Base-by-base conservation (phyloP, 306 rosid genomes). In the Cyamopsis tetragonoloba region DNA sequence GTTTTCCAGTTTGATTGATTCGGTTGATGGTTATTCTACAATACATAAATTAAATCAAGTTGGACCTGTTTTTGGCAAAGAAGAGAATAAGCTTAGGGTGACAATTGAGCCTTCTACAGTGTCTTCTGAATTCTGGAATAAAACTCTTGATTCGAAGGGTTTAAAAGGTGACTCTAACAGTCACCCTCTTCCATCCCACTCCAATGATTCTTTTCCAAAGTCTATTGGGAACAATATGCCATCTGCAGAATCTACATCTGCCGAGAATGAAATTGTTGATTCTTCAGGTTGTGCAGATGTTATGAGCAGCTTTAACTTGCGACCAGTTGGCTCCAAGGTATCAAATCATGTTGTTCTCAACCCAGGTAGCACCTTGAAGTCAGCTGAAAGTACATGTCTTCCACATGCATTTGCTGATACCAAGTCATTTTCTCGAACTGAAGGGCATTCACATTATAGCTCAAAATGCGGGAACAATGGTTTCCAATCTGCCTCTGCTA, bases 1-100 rank as follows among this genome's bases (percentile, higher is more conserved):
- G 82, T 92, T 92, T 85, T 90, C 86, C 68, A 80, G 83, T 53
- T 77, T 87, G 74, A 85, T 79, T 38, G 79, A 80, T 64, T 81
- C 95, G 12, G 83, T 73, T 1, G 80, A 66, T 78, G 77, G 74
- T 68, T 79, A 59, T 83, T 28, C 82, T 24, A 49, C 76, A 34
- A 64, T 24, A 23, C 59, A 65, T 14, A 81, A 79, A 81, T 27
- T 55, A 57, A 82, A 76, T 67, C 53, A 65, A 79, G 57, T 55
- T 53, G 50, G 74, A 72, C 38, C 75, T 71, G 65, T 63, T 62
- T 55, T 47, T 19, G 51, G 53, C 54, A 73, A 61, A 68, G 82
- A 63, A 59, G 86, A 79, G 54, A 26, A 51, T 56, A 47, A 42
- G 35, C 51, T 28, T 49, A 35, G 66, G 76, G 62, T 78, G 19